A percentile compares a stretch with the other conserved stretches of the same genome.
Evolutionary conservation across 2,329 filamentous ascomycete genomes (phyloP).

Genomic region (Cladorrhinum sp.): DNA sequence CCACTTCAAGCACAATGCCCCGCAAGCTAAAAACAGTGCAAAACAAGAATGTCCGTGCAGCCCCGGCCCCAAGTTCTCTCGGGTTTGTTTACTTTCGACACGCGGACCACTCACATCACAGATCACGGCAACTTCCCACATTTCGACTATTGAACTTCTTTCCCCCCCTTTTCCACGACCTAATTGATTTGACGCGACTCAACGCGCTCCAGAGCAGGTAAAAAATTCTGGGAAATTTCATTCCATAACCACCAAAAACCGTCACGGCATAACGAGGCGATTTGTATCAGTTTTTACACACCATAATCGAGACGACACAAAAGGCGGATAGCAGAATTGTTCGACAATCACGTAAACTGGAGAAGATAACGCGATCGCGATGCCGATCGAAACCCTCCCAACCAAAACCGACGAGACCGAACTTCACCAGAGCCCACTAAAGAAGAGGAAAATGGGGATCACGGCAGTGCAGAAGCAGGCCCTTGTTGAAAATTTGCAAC

Average conservation of each 20-base stretch:
- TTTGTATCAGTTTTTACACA: conserved; percentile 35
- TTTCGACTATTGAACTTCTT: conserved; percentile 7
- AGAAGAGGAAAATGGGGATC: conserved; percentile 59
- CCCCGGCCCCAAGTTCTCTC: conserved; percentile 8
- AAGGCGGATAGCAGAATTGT: conserved; percentile 45
- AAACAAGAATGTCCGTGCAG: background rate
- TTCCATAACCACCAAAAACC: background rate
- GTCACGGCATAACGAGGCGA: background rate
- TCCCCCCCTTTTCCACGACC: conserved; percentile 10
- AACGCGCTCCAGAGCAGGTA: background rate
- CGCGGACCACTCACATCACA: conserved; percentile 28
- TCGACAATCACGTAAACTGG: conserved; percentile 28
- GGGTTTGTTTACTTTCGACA: conserved; percentile 31
- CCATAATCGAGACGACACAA: conserved; percentile 41
- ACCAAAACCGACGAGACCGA: conserved; percentile 36
- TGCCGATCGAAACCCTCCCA: conserved; percentile 31
- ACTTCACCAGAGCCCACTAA: conserved; percentile 56
- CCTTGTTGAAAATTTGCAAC: conserved; percentile 81
- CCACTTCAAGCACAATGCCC: conserved; percentile 8
- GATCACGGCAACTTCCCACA: conserved; percentile 16
- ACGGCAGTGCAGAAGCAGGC: conserved; percentile 76
- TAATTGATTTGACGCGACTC: background rate
- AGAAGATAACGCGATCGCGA: conserved; percentile 23
- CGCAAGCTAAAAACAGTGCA: conserved; percentile 1
- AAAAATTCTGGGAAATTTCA: conserved; percentile 33